Base-by-base conservation (phyloP, 2,329 filamentous ascomycete genomes). In the Fusarium odoratissimum region DNA sequence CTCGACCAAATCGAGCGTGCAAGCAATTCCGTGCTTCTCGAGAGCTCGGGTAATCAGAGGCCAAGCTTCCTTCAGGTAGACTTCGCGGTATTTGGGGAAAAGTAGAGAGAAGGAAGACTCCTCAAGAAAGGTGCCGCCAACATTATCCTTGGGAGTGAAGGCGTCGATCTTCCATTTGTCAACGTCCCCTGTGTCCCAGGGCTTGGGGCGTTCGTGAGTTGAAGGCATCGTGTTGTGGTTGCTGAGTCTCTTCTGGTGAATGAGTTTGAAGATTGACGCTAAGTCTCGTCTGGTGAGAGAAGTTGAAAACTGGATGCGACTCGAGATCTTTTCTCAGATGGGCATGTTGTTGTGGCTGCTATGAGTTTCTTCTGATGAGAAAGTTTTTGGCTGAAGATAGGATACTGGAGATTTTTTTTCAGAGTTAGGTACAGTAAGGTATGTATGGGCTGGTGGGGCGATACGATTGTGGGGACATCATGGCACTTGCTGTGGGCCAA, bases 61-160 rank as follows among this genome's bases (percentile, higher is more conserved):
- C 96, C 96, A 99, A 77, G 92, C 92, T 80, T 97, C 94, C 80
- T 93, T 95, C 62, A 99, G 86, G 79, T 98, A 98, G 55, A 94
- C 89, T 87, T 99, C 96, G 79, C 96, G 92, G 83, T 99, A 99
- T 84, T 97, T 97, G 72, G 96, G 96, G 80, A 98, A 98, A 11
- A 98, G 86, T 1, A 90, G 92, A 74, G 87, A 87, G 81, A 99
- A 99, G 9, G 93, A 95, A 3, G 94, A 97, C 85, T 98, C 96
- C 83, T 99, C 95, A 59, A 91, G 89, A 81, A 99, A 97, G 25
- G 93, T 92, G 73, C 96, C 96, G 61, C 90, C 94, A 37, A 85
- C 84, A 83, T 98, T 98, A 84, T 98, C 93, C 74, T 93, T 91
- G 54, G 93, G 89, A 45, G 91, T 95, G 84, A 98, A 98, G 33